Base-by-base conservation (phyloP, 495 filamentous ascomycete species). In the Pseudomonodictys pantanalensis region DNA sequence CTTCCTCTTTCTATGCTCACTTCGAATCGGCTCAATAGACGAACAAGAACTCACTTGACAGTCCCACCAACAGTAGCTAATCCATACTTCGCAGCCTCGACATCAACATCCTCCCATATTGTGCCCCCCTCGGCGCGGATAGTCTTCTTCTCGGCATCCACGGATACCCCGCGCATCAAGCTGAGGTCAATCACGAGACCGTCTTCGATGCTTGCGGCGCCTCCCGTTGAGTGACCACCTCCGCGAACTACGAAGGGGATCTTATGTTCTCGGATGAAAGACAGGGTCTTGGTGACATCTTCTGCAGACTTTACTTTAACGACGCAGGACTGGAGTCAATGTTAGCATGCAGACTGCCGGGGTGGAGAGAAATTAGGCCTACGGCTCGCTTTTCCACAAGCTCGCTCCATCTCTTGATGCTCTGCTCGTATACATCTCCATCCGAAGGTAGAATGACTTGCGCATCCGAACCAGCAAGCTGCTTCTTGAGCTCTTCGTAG, bases 41-140 rank as follows among this genome's bases (percentile, higher is more conserved):
- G n/a, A n/a, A n/a, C n/a, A n/a, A n/a, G n/a, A n/a, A n/a, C n/a
- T n/a, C n/a, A n/a, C n/a, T 82, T 82, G 17, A 84, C 81, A 0
- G 81, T 84, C 5, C 83, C 83, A 3, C 81, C 83, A 3, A 85
- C 82, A 10, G 76, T 77, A 9, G 80, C 82, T 15, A 85, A 69
- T 0, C 76, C 78, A 54, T 79, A 69, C 39, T 74, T 64, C 12
- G 68, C 76, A 15, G 77, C 76, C 0, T 73, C 78, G 15, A 70
- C 69, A 58, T 86, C 81, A 45, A 86, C 79, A 51, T 84, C 79
- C 33, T 71, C 71, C 82, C 81, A 85, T 5, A 75, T 69, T 26
- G 72, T 72, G 28, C 83, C 83, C 26, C 82, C 83, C 60, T 81
- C 73, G 0, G 72, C 79, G 0, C 72, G 75, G 32, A 83, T 70